These are phyloP conservation scores for Metschnikowia borealis DNA, from an alignment of 805 yeast species.

Conservation along the genomic window DNA sequence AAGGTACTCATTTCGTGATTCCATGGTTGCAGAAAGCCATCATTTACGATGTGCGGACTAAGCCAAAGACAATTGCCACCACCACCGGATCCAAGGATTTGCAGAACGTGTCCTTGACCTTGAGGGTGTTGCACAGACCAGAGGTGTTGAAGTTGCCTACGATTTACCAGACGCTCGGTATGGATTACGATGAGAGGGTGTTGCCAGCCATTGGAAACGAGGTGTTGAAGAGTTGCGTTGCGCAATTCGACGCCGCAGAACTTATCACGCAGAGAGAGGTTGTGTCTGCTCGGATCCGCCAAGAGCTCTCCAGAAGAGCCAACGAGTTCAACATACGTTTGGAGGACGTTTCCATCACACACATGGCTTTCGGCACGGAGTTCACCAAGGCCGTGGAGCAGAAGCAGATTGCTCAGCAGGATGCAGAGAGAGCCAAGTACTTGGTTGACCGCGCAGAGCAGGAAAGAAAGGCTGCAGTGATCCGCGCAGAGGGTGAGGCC, in stretches of 20 bases:
- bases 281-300: constrained; percentile 83
- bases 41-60: constrained; percentile 92
- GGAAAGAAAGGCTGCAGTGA: constrained; percentile 90
- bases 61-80: constrained; percentile 93
- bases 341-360: constrained; percentile 97
- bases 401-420: constrained; percentile 98
- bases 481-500: constrained; percentile 99
- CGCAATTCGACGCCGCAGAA: constrained; percentile 95
- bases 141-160: constrained; percentile 77
- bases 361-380: constrained; percentile 93
- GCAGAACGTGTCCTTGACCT: constrained; percentile 90
- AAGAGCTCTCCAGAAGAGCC: constrained; percentile 80
- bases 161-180: constrained; percentile 87
- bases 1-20: constrained; percentile 92
- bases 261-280: constrained; percentile 95
- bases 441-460: constrained; percentile 90
- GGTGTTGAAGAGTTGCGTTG: constrained; percentile 83
- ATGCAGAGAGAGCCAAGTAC: constrained; percentile 94
- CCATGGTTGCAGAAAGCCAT: constrained; percentile 96
- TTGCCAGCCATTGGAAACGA: constrained; percentile 91
- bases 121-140: constrained; percentile 92
- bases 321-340: constrained; percentile 82
- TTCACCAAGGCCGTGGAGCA: constrained; percentile 98
- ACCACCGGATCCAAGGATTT: constrained; percentile 97
- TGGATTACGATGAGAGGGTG: constrained; percentile 93